Conservation (phyloP, 1,139 yeast genomes). For the Candida dubliniensis region DNA sequence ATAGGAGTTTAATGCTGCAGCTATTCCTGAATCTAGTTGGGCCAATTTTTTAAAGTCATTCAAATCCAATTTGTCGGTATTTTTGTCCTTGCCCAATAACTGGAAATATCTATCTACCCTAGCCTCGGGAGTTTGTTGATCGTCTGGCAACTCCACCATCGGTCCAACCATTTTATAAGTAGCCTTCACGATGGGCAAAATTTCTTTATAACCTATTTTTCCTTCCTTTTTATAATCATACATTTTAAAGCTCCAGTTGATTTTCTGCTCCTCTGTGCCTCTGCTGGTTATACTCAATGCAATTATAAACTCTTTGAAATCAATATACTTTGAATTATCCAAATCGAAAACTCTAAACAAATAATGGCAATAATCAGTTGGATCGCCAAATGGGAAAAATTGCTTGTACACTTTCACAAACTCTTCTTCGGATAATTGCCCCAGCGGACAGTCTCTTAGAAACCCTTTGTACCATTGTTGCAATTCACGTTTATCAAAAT, state of each 20-base stretch:
- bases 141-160: constrained; percentile 89
- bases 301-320: constrained; percentile 88
- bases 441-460: constrained; percentile 88
- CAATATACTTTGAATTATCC: constrained; percentile 78
- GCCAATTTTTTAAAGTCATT: constrained; percentile 85
- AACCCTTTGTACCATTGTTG: constrained; percentile 99
- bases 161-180: constrained; percentile 95
- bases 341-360: constrained; percentile 88
- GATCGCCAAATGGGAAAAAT: constrained; percentile 98
- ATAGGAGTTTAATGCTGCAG: constrained; percentile 76
- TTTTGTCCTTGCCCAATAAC: constrained; percentile 67
- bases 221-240: constrained; percentile 86
- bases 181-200: constrained; percentile 76
- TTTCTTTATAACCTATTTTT: constrained; percentile 68
- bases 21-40: constrained; percentile 78
- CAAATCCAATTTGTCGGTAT: constrained; percentile 61
- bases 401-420: constrained; percentile 91
- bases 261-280: constrained; percentile 83
- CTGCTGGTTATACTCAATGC: constrained; percentile 87
- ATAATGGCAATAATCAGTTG: constrained; percentile 84
- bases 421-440: constrained; percentile 83
- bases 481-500: constrained; percentile 88
- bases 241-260: constrained; percentile 82
- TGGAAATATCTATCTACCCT: constrained; percentile 81
- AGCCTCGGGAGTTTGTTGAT: constrained; percentile 88